These are phyloP conservation scores for Lupinus albus DNA, from an alignment of 306 rosid genomes.

Conservation along the genomic window DNA sequence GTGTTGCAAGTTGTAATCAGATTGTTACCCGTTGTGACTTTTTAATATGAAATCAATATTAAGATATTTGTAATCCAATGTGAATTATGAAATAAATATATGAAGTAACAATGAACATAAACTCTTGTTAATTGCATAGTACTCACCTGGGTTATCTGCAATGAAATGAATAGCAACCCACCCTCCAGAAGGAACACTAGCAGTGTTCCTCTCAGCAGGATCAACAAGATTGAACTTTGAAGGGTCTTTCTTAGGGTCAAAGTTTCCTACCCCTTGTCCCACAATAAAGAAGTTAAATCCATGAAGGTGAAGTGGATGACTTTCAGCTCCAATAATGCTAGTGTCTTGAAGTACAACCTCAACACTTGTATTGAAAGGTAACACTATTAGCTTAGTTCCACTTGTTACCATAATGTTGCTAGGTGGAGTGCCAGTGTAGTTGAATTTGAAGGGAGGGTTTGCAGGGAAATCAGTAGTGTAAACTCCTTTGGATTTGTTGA, in stretches of 20 bases:
- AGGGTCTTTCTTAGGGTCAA: slow-evolving; percentile 65
- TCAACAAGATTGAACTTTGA: slow-evolving; percentile 62
- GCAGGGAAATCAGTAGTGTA: slow-evolving; percentile 67
- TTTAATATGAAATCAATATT: neutral
- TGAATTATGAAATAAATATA: neutral
- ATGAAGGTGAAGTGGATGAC: slow-evolving; percentile 84
- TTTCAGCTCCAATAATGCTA: slow-evolving; percentile 67
- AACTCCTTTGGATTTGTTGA: slow-evolving; percentile 55
- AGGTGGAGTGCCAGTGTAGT: slow-evolving; percentile 72
- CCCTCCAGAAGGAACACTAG: slow-evolving; percentile 71
- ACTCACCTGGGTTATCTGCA: slow-evolving; percentile 70
- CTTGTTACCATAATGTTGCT: slow-evolving; percentile 48
- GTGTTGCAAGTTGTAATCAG: too few relatives aligned
- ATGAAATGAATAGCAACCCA: slow-evolving; percentile 74
- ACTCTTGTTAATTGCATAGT: neutral
- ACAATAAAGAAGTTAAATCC: slow-evolving; percentile 77
- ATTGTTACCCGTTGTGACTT: too few relatives aligned
- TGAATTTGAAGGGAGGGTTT: slow-evolving; percentile 66
- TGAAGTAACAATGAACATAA: neutral
- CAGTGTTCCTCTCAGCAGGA: slow-evolving; percentile 75
- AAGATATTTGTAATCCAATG: neutral
- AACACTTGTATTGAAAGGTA: slow-evolving; percentile 62
- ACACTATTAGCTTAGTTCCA: slow-evolving; percentile 61
- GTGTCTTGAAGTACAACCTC: slow-evolving; percentile 75
- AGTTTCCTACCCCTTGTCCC: slow-evolving; percentile 69